These are phyloP conservation scores for Eruca vesicaria DNA, from an alignment of 441 rosid genomes.

Conservation along the genomic window DNA sequence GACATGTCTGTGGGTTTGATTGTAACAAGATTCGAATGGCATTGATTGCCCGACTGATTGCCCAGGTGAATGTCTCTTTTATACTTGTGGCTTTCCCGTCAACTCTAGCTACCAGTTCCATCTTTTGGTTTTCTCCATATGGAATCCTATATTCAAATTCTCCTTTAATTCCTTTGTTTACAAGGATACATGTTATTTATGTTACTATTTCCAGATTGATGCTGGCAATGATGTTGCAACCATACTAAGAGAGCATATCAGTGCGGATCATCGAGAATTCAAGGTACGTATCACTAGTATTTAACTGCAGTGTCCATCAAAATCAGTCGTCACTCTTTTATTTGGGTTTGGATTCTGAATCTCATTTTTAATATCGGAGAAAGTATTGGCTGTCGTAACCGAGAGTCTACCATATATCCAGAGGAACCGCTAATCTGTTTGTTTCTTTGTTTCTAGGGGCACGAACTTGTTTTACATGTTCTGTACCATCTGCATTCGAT, in stretches of 20 bases:
- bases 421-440: slow-evolving; percentile 29
- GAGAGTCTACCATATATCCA: slow-evolving; percentile 10
- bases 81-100: slow-evolving; percentile 16
- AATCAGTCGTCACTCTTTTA: background rate
- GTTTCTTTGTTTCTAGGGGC: slow-evolving; percentile 64
- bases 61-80: slow-evolving; percentile 60
- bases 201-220: slow-evolving; percentile 60
- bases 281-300: slow-evolving; percentile 58
- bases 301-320: slow-evolving; percentile 9
- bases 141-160: slow-evolving; percentile 8
- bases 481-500: slow-evolving; percentile 87
- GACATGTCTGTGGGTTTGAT: slow-evolving; percentile 55
- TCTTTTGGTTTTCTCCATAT: slow-evolving; percentile 1
- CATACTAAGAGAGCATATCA: slow-evolving; percentile 75
- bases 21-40: slow-evolving; percentile 60
- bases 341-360: slow-evolving; percentile 8
- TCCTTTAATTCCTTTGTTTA: background rate
- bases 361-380: background rate
- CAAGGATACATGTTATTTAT: slow-evolving; percentile 10
- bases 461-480: slow-evolving; percentile 85
- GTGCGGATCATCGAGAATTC: slow-evolving; percentile 68
- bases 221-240: slow-evolving; percentile 68
- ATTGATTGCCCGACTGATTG: slow-evolving; percentile 85
- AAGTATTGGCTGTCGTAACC: slow-evolving; percentile 13
- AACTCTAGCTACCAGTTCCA: slow-evolving; percentile 2